Base-by-base conservation (phyloP, 306 rosid genomes). In the Sesbania bispinosa region DNA sequence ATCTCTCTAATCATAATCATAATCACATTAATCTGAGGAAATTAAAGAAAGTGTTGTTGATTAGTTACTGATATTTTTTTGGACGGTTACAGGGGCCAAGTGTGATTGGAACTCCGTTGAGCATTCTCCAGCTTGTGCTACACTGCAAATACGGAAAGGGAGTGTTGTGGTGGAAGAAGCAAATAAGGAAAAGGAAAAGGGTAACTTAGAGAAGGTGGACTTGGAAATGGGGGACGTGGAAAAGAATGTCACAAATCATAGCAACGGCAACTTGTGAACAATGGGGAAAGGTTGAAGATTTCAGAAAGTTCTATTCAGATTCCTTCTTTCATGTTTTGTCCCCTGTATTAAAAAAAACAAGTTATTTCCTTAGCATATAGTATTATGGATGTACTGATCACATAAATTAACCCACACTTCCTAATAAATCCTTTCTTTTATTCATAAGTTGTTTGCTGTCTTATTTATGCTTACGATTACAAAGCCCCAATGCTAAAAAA, bases 11-110 rank as follows among this genome's bases (percentile, higher is more conserved):
- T 23, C 21, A 47, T 13, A 21, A 18, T 45, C 32, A 30, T 15
- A 19, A 7, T 29, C 27, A 15, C 23, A 0, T 2, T n/a, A n/a
- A n/a, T n/a, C n/a, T n/a, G n/a, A n/a, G n/a, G n/a, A n/a, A n/a
- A n/a, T n/a, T n/a, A n/a, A n/a, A n/a, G n/a, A n/a, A n/a, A n/a
- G n/a, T n/a, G n/a, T n/a, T n/a, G n/a, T n/a, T n/a, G n/a, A n/a
- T n/a, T n/a, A n/a, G n/a, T n/a, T n/a, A n/a, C n/a, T n/a, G n/a
- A n/a, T n/a, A n/a, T n/a, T n/a, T n/a, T n/a, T n/a, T n/a, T n/a
- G n/a, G n/a, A n/a, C n/a, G n/a, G n/a, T n/a, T 35, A 51, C 82
- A 88, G 96, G 84, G 91, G 5, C 96, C 96, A 26, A 89, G 82
- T 83, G 23, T 83, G 71, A 45, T 90, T 50, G 98, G 96, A 61